Evolutionary conservation across 495 filamentous ascomycete genomes (phyloP), one percentile per base, ranked within the genome.

Genomic region (Aspergillus sparsus): DNA sequence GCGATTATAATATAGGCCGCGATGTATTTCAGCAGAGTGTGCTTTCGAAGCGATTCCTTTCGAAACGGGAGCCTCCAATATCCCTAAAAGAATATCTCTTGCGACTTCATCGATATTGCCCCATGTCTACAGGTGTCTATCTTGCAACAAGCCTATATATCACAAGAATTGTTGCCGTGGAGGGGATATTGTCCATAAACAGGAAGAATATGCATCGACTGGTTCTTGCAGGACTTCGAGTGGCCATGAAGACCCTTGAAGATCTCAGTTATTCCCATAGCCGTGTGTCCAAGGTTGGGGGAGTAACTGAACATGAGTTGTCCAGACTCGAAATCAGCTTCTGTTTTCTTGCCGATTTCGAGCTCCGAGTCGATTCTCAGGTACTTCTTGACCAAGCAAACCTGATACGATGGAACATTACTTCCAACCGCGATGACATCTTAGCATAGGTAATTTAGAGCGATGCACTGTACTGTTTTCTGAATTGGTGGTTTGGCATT

Each of bases 41-140:
- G 56, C 87, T 98, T 52, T 89, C 89, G 10, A 85, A 91, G 33
- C 92, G 94, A 58, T 98, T 98, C 74, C 93, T 93, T 72, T 93
- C 90, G 21, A 96, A 94, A 68, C 82, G 85, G 37, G 85, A 89
- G 1, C 94, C 94, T 9, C 83, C 85, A 2, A 91, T 98, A 54
- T 77, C 87, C 9, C 77, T 98, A 47, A 85, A 88, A 64, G 89
- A 95, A 49, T 98, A 98, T 71, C 80, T 97, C 16, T 74, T 85
- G 61, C 89, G 94, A 46, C 84, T 98, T 50, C 93, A 98, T 70
- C 81, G 79, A 39, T 98, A 87, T 71, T 98, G 94, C 63, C 93
- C 95, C 18, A 89, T 97, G 85, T 95, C 92, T n/a, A 93, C 94
- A 3, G 93, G 86, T 13, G 95, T 97, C 35, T 96, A 94, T 65